phyloP scores from a whole-genome alignment of 768 basidiomycete genomes.

The Pisolithus albus region DNA sequence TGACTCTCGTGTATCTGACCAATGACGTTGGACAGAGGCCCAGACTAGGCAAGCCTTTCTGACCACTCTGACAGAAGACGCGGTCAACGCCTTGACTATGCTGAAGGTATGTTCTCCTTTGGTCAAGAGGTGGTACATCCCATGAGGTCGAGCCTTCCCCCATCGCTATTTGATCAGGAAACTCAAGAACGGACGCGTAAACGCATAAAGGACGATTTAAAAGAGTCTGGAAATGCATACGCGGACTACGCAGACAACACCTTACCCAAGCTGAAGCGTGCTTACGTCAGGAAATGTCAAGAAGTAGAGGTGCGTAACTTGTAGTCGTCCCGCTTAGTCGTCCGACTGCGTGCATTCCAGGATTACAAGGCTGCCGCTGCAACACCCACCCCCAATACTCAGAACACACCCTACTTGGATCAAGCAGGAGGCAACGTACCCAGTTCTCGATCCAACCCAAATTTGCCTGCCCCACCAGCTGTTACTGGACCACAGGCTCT shows the following conservation, averaged over 20 bases:
- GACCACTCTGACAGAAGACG: constrained; percentile 59
- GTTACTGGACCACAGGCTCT: constrained; percentile 71
- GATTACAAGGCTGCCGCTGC: constrained; percentile 54
- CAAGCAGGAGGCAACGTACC: constrained; percentile 21
- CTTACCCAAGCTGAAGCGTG: constrained; percentile 74
- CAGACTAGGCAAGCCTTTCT: constrained; percentile 79
- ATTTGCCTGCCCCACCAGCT: constrained; percentile 41
- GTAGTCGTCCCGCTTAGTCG: constrained; percentile 1
- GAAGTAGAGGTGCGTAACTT: constrained; percentile 66
- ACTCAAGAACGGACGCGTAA: constrained; percentile 89
- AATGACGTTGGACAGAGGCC: constrained; percentile 48
- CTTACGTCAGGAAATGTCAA: constrained; percentile 78
- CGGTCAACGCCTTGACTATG: constrained; percentile 59
- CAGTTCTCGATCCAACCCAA: constrained; percentile 40
- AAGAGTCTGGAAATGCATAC: constrained; percentile 69
- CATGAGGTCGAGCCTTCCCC: not conserved
- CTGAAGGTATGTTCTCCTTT: constrained; percentile 47
- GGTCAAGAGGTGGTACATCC: not conserved
- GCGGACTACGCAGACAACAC: constrained; percentile 72
- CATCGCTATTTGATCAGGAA: constrained; percentile 42
- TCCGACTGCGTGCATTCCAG: constrained; percentile 30
- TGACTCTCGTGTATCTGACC: not conserved
- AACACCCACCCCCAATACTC: constrained; percentile 22
- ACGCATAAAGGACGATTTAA: constrained; percentile 86
- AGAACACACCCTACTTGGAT: constrained; percentile 30